A percentile compares a stretch with the other conserved stretches of the same genome.
Conservation (phyloP, 352 stramenopile species). For the Globisporangium lucens region DNA sequence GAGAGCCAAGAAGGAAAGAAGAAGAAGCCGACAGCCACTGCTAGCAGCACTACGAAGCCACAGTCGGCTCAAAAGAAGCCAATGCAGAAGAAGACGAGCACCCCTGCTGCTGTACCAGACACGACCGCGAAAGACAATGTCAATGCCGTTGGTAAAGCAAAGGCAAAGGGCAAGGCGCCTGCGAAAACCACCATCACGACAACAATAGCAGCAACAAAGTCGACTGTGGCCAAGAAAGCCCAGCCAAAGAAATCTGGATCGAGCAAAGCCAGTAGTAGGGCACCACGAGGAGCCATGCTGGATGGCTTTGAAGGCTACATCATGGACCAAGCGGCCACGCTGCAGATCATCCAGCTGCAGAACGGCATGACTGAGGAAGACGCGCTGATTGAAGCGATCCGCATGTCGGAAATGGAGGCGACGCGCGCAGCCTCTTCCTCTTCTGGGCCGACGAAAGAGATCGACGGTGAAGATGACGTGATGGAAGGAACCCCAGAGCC, state of each 20-base stretch:
- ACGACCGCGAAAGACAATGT: not conserved
- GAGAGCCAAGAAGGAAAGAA: not conserved
- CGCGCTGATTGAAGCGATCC: constrained; percentile 56
- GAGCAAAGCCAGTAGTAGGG: not conserved
- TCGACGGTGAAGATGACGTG: not conserved
- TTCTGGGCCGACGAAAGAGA: not conserved
- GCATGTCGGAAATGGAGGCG: constrained; percentile 43
- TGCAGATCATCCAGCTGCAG: constrained; percentile 64
- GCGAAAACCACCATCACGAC: not conserved
- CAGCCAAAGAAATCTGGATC: not conserved
- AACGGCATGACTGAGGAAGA: constrained; percentile 74
- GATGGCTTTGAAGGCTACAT: constrained; percentile 20
- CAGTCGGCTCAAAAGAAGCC: not conserved
- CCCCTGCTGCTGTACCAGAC: not conserved
- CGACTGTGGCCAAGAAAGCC: constrained; percentile 7
- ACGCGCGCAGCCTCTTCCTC: not conserved
- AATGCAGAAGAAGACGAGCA: not conserved
- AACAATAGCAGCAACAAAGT: not conserved
- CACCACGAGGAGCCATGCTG: not conserved
- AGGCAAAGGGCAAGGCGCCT: not conserved
- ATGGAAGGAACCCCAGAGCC: too few relatives aligned
- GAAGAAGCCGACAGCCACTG: not conserved
- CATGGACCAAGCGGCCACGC: constrained; percentile 28
- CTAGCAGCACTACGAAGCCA: not conserved
- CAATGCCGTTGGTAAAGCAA: not conserved